phyloP scores from a whole-genome alignment of 2,329 filamentous ascomycete genomes.

The Hypoxylon sp. region DNA sequence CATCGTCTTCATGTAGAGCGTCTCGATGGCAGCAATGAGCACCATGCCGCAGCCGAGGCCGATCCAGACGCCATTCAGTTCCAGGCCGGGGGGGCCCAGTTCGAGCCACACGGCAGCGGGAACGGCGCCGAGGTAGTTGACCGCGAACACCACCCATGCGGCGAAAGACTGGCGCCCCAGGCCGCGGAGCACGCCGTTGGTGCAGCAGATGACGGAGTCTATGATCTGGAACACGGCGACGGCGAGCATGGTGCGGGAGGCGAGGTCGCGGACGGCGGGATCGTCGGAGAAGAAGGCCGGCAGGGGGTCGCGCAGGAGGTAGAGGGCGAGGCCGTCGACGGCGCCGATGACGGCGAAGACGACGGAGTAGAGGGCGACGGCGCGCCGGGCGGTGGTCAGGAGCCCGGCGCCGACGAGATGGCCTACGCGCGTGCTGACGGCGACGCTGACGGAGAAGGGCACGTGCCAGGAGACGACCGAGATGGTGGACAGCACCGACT shows the following conservation, averaged over 20 bases:
- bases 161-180: slow-evolving; percentile 50
- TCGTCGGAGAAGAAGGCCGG: slow-evolving; percentile 47
- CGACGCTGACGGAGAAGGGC: slow-evolving; percentile 53
- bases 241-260: slow-evolving; percentile 44
- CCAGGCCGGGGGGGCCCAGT: slow-evolving; percentile 44
- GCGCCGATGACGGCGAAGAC: slow-evolving; percentile 46
- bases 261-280: slow-evolving; percentile 41
- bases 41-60: slow-evolving; percentile 48
- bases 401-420: slow-evolving; percentile 52
- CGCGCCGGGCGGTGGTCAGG: slow-evolving; percentile 45
- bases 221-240: slow-evolving; percentile 48
- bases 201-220: slow-evolving; percentile 48
- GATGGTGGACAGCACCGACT: slow-evolving; percentile 52
- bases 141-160: slow-evolving; percentile 47
- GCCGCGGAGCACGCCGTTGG: slow-evolving; percentile 51
- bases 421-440: slow-evolving; percentile 52
- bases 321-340: slow-evolving; percentile 46
- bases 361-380: slow-evolving; percentile 44
- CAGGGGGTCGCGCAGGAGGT: slow-evolving; percentile 44
- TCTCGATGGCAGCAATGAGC: slow-evolving; percentile 44
- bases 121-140: slow-evolving; percentile 51
- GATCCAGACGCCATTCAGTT: slow-evolving; percentile 48
- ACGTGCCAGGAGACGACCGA: slow-evolving; percentile 54
- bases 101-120: slow-evolving; percentile 51
- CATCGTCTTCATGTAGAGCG: slow-evolving; percentile 45